phyloP scores from a whole-genome alignment of 768 basidiomycete genomes.

The Lactarius indigo region DNA sequence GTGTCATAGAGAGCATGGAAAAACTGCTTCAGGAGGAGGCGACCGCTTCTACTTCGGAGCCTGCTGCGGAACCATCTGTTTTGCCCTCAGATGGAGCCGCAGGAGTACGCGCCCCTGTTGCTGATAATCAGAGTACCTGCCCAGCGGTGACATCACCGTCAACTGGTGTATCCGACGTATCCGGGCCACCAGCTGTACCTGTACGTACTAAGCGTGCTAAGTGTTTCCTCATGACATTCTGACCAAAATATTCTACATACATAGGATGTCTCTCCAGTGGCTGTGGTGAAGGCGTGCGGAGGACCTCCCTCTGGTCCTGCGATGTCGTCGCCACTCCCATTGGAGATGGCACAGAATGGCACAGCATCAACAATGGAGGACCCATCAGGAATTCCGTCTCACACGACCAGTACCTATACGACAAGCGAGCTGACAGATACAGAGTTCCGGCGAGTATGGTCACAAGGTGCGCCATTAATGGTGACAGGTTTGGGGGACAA shows the following conservation, averaged over 20 bases:
- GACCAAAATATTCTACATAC: neutral
- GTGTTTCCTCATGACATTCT: neutral
- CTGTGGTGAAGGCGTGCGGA: neutral
- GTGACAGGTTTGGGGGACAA: constrained; percentile 62
- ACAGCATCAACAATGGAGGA: neutral
- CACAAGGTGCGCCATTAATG: constrained; percentile 68
- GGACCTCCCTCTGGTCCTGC: neutral
- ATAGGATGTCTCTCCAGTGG: neutral
- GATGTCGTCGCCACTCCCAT: neutral
- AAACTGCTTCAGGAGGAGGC: constrained; percentile 38
- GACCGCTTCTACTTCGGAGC: neutral
- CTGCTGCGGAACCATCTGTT: neutral
- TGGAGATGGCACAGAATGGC: neutral
- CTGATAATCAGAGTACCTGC: neutral
- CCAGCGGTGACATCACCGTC: neutral
- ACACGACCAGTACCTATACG: constrained; percentile 44
- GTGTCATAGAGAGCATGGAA: constrained; percentile 70
- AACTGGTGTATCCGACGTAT: neutral
- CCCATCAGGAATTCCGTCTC: constrained; percentile 29
- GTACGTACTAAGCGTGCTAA: neutral
- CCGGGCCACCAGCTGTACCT: neutral
- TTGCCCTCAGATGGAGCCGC: neutral
- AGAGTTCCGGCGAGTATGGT: constrained; percentile 69
- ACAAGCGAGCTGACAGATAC: constrained; percentile 52
- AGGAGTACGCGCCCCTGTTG: neutral